phyloP scores from a whole-genome alignment of 2,329 filamentous ascomycete species.

The Hypomyces perniciosus region DNA sequence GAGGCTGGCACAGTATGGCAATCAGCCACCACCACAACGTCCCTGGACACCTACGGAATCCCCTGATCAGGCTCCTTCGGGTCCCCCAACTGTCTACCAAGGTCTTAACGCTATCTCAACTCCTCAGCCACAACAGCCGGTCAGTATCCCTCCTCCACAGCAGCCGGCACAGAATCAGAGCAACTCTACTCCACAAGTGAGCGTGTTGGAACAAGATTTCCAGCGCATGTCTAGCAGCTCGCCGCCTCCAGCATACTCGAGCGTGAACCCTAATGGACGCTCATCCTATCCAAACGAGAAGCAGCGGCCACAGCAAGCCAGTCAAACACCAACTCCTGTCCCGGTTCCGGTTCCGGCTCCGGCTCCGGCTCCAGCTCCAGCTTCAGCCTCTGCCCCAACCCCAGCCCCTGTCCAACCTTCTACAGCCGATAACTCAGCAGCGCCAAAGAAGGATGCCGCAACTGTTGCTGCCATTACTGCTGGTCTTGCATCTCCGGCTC shows the following conservation, averaged over 20 bases:
- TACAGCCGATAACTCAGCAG: conserved; percentile 18
- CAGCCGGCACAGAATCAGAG: conserved; percentile 26
- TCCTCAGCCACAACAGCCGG: conserved; percentile 37
- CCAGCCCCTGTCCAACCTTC: conserved; percentile 22
- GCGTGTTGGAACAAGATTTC: conserved; percentile 79
- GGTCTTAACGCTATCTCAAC: conserved; percentile 65
- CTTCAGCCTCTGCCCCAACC: conserved; percentile 18
- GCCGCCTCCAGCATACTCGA: conserved; percentile 93
- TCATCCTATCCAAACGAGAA: conserved; percentile 76
- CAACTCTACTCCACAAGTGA: conserved; percentile 47
- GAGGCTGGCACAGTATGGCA: conserved; percentile 70
- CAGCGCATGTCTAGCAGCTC: conserved; percentile 75
- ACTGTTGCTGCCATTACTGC: conserved; percentile 19
- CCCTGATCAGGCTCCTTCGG: conserved; percentile 79
- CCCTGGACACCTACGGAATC: conserved; percentile 95
- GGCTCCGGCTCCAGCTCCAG: conserved; percentile 8
- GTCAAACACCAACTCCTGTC: conserved; percentile 12
- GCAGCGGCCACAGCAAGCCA: conserved; percentile 41
- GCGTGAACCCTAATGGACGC: conserved; percentile 51
- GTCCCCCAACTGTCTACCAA: conserved; percentile 87
- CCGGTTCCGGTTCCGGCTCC: conserved; percentile 18
- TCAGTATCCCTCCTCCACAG: conserved; percentile 40
- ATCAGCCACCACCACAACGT: conserved; percentile 37
- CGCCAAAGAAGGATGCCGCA: conserved; percentile 24
- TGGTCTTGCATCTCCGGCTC: conserved; percentile 39